These are phyloP conservation scores for Quercus phellos DNA, from an alignment of 331 rosid genomes.

Conservation along the genomic window DNA sequence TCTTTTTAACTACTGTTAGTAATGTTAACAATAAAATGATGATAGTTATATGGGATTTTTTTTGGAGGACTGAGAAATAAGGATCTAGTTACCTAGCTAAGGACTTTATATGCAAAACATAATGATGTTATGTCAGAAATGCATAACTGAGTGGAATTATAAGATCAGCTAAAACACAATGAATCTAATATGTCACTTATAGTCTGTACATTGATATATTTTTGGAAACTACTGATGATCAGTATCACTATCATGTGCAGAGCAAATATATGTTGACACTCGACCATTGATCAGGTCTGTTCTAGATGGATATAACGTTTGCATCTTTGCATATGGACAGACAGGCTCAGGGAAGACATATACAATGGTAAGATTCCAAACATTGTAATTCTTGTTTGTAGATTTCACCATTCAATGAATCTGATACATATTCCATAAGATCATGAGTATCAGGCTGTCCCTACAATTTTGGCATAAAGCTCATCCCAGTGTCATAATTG, in stretches of 20 bases:
- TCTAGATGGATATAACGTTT: conserved; percentile 84
- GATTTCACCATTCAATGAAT: neutral
- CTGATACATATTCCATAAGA: neutral
- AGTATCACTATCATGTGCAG: conserved; percentile 40
- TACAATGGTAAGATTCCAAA: conserved; percentile 66
- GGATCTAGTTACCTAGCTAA: too few relatives aligned
- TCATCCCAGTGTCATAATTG: neutral
- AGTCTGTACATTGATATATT: neutral
- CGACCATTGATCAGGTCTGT: conserved; percentile 80
- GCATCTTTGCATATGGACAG: conserved; percentile 97
- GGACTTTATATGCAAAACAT: too few relatives aligned
- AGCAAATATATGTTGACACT: conserved; percentile 85
- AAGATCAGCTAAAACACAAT: neutral
- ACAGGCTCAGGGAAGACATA: conserved; percentile 99
- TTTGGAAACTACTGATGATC: conserved; percentile 14
- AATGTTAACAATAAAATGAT: too few relatives aligned
- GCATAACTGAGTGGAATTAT: too few relatives aligned
- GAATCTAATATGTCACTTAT: neutral
- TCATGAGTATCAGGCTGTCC: neutral
- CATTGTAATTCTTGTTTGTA: conserved; percentile 1
- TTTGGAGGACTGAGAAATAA: too few relatives aligned
- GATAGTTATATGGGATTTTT: too few relatives aligned
- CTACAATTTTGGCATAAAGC: neutral
- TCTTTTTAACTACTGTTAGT: too few relatives aligned
- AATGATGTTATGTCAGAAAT: too few relatives aligned